Base-by-base conservation (phyloP, 768 basidiomycete species). In the Rhizopogon vulgaris region DNA sequence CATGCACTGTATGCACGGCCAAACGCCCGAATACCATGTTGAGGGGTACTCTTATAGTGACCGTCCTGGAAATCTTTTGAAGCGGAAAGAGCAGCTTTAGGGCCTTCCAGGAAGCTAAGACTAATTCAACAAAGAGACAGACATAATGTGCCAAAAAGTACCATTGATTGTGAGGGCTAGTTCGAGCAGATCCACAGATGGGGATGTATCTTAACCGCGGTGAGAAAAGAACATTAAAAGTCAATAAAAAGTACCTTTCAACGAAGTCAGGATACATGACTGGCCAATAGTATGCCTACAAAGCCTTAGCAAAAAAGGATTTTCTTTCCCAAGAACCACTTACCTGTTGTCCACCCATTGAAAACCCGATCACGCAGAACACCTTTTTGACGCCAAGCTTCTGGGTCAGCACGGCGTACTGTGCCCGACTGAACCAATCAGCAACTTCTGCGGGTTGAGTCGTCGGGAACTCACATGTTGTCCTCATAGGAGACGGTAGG, bases 261-360 rank as follows among this genome's bases (percentile, higher is more conserved):
- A 82, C 73, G 40, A 72, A 74, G 48, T 81, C 77, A 1, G 81
- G 79, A 56, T 77, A 80, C 60, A 79, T 61, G 24, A 77, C 74
- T 3, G 80, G 66, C 80, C 78, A 82, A 54, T 82, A 70, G 58
- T 80, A 82, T 1, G 79, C 73, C 78, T 81, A 18, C 36, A 48
- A 28, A 27, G 8, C 52, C 39, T 47, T 17, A 18, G 37, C 11
- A 24, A 49, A 24, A 12, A 1, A 18, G 22, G 10, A 30, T 6
- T 18, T 22, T 34, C 9, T 32, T 22, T 12, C 41, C 24, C 4
- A 9, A 25, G 17, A 38, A 32, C 10, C 27, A 12, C 51, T 18
- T 42, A 72, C 72, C 65, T 74, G 71, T 58, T 81, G 81, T 3
- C 73, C 82, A 49, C 80, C 79, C 82, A 83, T 83, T 3, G 79